Evolutionary conservation across 2,329 filamentous ascomycete species (phyloP).

Genomic region (Davidsoniella neocaledoniae): DNA sequence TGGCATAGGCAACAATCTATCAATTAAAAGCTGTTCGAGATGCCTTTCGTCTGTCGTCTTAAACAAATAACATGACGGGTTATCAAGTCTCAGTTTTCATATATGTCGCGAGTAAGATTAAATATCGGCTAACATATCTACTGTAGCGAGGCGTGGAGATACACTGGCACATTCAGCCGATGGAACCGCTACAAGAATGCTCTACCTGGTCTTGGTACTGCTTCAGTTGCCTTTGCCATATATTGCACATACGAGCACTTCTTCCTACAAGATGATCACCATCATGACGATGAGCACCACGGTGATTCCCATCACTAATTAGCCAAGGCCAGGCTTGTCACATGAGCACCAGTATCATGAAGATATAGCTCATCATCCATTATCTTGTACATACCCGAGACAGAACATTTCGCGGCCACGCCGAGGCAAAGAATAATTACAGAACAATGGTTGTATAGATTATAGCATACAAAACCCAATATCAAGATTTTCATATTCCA

Average conservation of each 20-base stretch:
- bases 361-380: not conserved
- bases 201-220: constrained; percentile 86
- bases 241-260: constrained; percentile 86
- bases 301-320: constrained; percentile 40
- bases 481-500: too few relatives aligned
- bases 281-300: constrained; percentile 33
- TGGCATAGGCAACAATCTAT: too few relatives aligned
- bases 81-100: not conserved
- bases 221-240: constrained; percentile 72
- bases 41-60: too few relatives aligned
- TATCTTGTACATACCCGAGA: not conserved
- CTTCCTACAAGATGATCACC: constrained; percentile 60
- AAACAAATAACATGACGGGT: too few relatives aligned
- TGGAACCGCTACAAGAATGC: constrained; percentile 74
- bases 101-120: too few relatives aligned
- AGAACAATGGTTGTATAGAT: too few relatives aligned
- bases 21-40: too few relatives aligned
- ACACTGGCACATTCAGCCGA: constrained; percentile 72
- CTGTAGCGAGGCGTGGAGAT: constrained; percentile 82
- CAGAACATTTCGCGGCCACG: not conserved
- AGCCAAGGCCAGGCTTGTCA: not conserved
- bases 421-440: too few relatives aligned
- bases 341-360: too few relatives aligned
- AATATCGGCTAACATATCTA: not conserved
- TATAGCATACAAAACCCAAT: too few relatives aligned